These are phyloP conservation scores for Phragmites australis DNA, from an alignment of 176 grass and related monocot species.

Conservation along the genomic window DNA sequence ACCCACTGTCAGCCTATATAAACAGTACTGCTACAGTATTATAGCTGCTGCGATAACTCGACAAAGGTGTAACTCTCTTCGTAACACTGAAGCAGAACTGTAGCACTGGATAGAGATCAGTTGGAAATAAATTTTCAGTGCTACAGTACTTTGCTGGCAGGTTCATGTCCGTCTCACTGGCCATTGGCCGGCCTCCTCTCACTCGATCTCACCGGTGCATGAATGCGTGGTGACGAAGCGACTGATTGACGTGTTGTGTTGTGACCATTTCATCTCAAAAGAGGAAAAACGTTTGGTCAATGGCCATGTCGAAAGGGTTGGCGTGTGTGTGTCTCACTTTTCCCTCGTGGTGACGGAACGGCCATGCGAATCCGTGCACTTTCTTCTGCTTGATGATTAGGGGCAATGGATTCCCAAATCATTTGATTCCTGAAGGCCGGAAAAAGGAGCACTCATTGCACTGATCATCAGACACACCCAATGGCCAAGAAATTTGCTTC, in stretches of 20 bases:
- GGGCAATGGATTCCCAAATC: slow-evolving; percentile 34
- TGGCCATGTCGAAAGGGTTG: background rate
- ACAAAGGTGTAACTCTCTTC: too few species aligned
- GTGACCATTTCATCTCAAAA: slow-evolving; percentile 31
- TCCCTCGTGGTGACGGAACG: slow-evolving; percentile 7
- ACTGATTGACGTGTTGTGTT: background rate
- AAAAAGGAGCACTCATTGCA: slow-evolving; percentile 13
- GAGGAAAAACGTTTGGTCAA: slow-evolving; percentile 28
- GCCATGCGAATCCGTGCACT: slow-evolving; percentile 31
- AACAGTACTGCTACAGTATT: too few species aligned
- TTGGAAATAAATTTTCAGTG: too few species aligned
- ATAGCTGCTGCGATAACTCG: too few species aligned
- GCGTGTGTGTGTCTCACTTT: background rate
- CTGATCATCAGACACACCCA: background rate
- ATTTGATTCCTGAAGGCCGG: slow-evolving; percentile 20
- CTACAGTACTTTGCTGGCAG: too few species aligned
- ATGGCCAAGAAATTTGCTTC: background rate
- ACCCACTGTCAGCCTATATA: too few species aligned
- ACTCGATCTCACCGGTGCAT: background rate
- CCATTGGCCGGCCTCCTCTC: too few species aligned
- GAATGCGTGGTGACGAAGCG: background rate
- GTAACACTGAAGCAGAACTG: too few species aligned
- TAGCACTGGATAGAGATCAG: too few species aligned
- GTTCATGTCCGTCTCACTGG: too few species aligned
- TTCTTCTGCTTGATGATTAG: slow-evolving; percentile 41